phyloP scores from a whole-genome alignment of 148 eudicot genomes.

The Rhododendron kiyosumense region DNA sequence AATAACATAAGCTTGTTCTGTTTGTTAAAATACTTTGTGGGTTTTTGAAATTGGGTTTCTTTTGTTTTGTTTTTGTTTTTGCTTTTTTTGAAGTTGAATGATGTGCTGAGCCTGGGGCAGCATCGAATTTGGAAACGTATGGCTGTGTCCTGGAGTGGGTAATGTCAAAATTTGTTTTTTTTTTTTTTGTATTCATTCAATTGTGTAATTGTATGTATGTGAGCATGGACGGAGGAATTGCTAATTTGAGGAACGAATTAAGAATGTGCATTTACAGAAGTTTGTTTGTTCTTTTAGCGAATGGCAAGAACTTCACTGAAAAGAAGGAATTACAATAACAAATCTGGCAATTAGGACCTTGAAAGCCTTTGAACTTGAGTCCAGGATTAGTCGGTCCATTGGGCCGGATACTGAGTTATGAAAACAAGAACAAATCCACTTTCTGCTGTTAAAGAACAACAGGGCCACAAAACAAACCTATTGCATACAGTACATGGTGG shows the following conservation, averaged over 20 bases:
- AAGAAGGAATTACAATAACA: background rate
- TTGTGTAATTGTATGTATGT: background rate
- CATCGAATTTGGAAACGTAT: conserved; percentile 95
- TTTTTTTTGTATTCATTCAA: background rate
- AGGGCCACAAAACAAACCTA: background rate
- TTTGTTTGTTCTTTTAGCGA: background rate
- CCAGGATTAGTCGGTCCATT: background rate
- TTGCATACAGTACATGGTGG: background rate
- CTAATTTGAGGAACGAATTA: background rate
- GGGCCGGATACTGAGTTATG: background rate
- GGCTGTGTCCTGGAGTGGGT: conserved; percentile 96
- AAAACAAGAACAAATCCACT: background rate
- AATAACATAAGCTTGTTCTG: background rate
- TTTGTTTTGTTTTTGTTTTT: background rate
- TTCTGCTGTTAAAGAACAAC: background rate
- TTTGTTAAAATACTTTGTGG: background rate
- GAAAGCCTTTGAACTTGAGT: background rate
- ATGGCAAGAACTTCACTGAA: background rate
- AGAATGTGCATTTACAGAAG: background rate
- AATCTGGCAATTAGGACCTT: background rate
- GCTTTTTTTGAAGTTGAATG: conserved; percentile 57
- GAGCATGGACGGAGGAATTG: background rate
- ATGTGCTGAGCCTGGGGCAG: conserved; percentile 77
- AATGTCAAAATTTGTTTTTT: conserved; percentile 1
- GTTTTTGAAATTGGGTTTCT: background rate